phyloP scores from a whole-genome alignment of 805 yeast genomes.

The Saturnispora zaruensis region DNA sequence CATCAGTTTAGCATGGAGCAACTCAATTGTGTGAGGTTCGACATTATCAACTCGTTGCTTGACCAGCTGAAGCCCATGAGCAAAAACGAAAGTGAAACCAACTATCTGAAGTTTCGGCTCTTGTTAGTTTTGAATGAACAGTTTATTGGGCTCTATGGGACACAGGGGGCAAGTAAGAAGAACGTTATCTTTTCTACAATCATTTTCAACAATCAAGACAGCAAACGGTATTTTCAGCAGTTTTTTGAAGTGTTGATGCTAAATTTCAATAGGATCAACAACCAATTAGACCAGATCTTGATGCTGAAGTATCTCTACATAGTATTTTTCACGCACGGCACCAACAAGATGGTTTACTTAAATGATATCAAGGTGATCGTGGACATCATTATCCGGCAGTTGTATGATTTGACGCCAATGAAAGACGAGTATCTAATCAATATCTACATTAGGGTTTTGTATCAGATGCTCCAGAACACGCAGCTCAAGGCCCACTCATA shows the following conservation, averaged over 20 bases:
- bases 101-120: slow-evolving; percentile 60
- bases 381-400: slow-evolving; percentile 75
- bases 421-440: slow-evolving; percentile 52
- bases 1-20: slow-evolving; percentile 36
- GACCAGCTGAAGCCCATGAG: slow-evolving; percentile 34
- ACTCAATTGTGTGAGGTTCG: slow-evolving; percentile 33
- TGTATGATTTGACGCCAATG: slow-evolving; percentile 52
- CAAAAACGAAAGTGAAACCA: slow-evolving; percentile 46
- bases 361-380: slow-evolving; percentile 80
- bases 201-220: slow-evolving; percentile 17
- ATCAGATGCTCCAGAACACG: slow-evolving; percentile 61
- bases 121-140: slow-evolving; percentile 79
- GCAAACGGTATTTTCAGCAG: slow-evolving; percentile 33
- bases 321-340: slow-evolving; percentile 56
- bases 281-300: slow-evolving; percentile 63
- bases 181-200: not conserved
- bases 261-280: slow-evolving; percentile 69
- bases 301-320: slow-evolving; percentile 71
- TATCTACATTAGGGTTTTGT: slow-evolving; percentile 64
- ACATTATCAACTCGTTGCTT: slow-evolving; percentile 42
- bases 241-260: slow-evolving; percentile 66
- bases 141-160: slow-evolving; percentile 37
- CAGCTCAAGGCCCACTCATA: slow-evolving; percentile 51
- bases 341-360: slow-evolving; percentile 63
- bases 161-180: not conserved